Conservation (phyloP, 495 filamentous ascomycete genomes). For the Aspergillus taichungensis region DNA sequence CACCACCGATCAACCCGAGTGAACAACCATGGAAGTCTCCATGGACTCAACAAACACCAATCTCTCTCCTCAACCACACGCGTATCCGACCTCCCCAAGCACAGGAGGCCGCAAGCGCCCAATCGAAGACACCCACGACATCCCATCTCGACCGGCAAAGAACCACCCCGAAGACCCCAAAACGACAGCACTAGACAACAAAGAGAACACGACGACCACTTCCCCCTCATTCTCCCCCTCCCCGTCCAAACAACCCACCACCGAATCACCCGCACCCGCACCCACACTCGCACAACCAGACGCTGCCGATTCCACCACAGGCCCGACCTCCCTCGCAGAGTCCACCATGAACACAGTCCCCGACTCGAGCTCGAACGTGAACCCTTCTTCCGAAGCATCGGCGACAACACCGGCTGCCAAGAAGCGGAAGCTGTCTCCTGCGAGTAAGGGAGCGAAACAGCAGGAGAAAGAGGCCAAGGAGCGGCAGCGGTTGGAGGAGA, state of each 20-base stretch:
- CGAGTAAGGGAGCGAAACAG: slow-evolving; percentile 44
- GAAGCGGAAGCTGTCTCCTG: slow-evolving; percentile 45
- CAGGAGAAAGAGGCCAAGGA: slow-evolving; percentile 47
- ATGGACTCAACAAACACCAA: too few relatives aligned
- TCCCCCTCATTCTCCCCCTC: too few relatives aligned
- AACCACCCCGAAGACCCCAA: slow-evolving; percentile 20
- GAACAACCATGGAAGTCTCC: too few relatives aligned
- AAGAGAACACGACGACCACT: slow-evolving; percentile 16
- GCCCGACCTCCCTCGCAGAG: neutral
- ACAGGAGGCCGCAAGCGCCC: slow-evolving; percentile 20
- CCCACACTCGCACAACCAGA: neutral
- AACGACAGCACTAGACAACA: slow-evolving; percentile 10
- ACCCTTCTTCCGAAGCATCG: neutral
- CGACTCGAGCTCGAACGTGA: neutral
- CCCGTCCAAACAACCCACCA: neutral
- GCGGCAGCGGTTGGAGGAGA: slow-evolving; percentile 35
- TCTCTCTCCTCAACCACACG: slow-evolving; percentile 8
- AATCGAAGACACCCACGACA: slow-evolving; percentile 23
- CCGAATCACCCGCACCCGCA: neutral
- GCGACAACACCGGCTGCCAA: slow-evolving; percentile 23
- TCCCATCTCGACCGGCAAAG: slow-evolving; percentile 16
- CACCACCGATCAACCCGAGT: too few relatives aligned
- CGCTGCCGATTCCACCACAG: neutral
- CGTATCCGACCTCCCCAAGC: slow-evolving; percentile 13
- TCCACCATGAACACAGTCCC: slow-evolving; percentile 3